A percentile compares a stretch with the other conserved stretches of the same genome.
These are phyloP conservation scores for Endocalyx cinctus DNA, from an alignment of 2,329 filamentous ascomycete genomes.

Conservation along the genomic window DNA sequence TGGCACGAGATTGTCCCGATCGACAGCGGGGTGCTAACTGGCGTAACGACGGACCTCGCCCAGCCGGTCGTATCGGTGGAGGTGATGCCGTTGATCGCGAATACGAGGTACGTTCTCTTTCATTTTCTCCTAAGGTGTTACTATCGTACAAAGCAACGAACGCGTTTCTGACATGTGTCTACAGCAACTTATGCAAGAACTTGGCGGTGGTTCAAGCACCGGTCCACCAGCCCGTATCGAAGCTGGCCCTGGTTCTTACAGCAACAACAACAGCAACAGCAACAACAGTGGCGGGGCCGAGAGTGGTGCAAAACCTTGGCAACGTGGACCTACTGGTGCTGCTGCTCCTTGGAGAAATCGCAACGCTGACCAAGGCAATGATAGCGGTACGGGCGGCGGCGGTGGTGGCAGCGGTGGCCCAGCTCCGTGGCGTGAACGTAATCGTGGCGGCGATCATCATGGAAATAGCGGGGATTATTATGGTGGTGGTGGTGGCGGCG, in stretches of 20 bases:
- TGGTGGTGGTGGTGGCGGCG: constrained; percentile 37
- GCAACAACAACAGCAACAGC: constrained; percentile 51
- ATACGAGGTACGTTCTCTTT: constrained; percentile 70
- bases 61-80: constrained; percentile 64
- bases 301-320: constrained; percentile 96
- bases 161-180: constrained; percentile 34
- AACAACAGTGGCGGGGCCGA: too few species aligned
- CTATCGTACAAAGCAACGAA: too few species aligned
- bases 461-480: constrained; percentile 10
- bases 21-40: constrained; percentile 85
- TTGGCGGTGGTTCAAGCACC: constrained; percentile 69
- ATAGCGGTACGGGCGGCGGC: constrained; percentile 32
- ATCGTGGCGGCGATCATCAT: constrained; percentile 42
- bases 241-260: constrained; percentile 66
- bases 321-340: constrained; percentile 77
- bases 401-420: constrained; percentile 40
- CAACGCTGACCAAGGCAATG: constrained; percentile 47
- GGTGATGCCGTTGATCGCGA: constrained; percentile 89
- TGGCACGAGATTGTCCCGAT: constrained; percentile 97
- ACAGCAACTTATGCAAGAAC: constrained; percentile 95
- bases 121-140: neutral
- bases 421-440: constrained; percentile 61
- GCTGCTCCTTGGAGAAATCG: constrained; percentile 74
- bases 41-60: constrained; percentile 67
- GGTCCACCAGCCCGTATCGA: constrained; percentile 77